Conservation (phyloP, 2,329 filamentous ascomycete species). For the Reticulascus tulasneorum region DNA sequence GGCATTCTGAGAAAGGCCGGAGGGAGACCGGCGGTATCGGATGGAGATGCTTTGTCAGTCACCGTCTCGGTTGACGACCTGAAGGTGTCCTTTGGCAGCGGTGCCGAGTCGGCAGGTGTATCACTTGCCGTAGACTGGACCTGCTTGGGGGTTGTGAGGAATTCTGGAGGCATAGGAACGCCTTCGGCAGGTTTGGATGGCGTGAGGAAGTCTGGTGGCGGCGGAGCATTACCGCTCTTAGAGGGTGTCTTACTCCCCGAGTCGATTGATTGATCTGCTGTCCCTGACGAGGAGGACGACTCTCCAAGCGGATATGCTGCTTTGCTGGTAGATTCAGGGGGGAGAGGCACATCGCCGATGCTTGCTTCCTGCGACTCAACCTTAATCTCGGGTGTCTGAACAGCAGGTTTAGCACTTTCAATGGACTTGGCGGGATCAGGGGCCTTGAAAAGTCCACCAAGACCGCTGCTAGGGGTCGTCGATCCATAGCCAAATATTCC, state of each 20-base stretch:
- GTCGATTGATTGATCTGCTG: constrained; percentile 29
- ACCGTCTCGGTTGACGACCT: constrained; percentile 1
- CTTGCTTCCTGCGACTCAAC: too few species aligned
- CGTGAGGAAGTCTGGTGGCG: constrained; percentile 20
- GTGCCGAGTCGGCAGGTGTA: constrained; percentile 21
- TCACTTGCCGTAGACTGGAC: constrained; percentile 13
- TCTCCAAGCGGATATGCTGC: constrained; percentile 43
- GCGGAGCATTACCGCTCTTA: constrained; percentile 15
- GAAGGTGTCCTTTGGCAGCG: constrained; percentile 15
- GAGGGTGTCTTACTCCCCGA: constrained; percentile 22
- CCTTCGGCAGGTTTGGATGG: constrained; percentile 16
- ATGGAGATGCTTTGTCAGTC: constrained; percentile 13
- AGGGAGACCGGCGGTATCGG: constrained; percentile 14
- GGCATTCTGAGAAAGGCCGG: constrained; percentile 12
- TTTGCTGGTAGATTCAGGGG: constrained; percentile 54
- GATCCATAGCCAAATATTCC: constrained; percentile 32
- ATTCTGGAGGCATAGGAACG: constrained; percentile 30
- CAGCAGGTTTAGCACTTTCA: constrained; percentile 13
- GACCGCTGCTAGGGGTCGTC: constrained; percentile 17
- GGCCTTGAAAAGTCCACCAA: constrained; percentile 23
- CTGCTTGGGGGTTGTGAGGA: constrained; percentile 22
- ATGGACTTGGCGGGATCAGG: constrained; percentile 4
- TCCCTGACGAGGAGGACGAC: constrained; percentile 48
- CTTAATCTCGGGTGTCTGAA: constrained; percentile 31
- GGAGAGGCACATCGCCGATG: constrained; percentile 40